Evolutionary conservation across 2,329 filamentous ascomycete genomes (phyloP).

Genomic region (Colletotrichum gloeosporioides): DNA sequence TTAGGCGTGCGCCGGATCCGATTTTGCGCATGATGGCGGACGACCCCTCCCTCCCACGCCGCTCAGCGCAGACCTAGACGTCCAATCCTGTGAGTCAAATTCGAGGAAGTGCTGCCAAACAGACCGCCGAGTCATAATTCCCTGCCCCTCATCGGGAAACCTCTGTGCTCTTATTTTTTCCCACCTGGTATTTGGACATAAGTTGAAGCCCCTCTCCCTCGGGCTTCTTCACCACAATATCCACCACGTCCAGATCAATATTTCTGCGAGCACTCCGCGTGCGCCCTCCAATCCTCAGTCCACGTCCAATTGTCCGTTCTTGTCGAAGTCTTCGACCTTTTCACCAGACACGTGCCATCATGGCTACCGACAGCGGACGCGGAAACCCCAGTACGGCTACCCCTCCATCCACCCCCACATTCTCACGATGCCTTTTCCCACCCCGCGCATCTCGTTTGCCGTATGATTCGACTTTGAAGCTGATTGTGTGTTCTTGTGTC

Average conservation of each 20-base stretch:
- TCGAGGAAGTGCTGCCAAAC: conserved; percentile 13
- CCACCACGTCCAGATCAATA: conserved; percentile 53
- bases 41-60: conserved; percentile 11
- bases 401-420: conserved; percentile 11
- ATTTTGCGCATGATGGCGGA: neutral
- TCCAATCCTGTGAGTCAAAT: conserved; percentile 22
- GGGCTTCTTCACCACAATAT: conserved; percentile 42
- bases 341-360: conserved; percentile 49
- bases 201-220: conserved; percentile 35
- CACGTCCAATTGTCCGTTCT: conserved; percentile 40
- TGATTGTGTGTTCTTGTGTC: conserved; percentile 14
- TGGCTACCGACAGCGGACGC: conserved; percentile 64
- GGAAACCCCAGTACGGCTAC: conserved; percentile 48
- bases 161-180: conserved; percentile 12
- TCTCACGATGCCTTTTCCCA: conserved; percentile 6
- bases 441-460: neutral
- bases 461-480: neutral
- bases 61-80: neutral
- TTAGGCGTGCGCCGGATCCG: conserved; percentile 1
- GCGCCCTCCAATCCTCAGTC: conserved; percentile 53
- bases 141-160: conserved; percentile 21
- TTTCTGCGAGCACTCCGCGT: conserved; percentile 61
- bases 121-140: conserved; percentile 22
- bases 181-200: conserved; percentile 10
- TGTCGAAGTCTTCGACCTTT: conserved; percentile 28